Evolutionary conservation across 805 yeast genomes (phyloP), one percentile per base, ranked within the genome.

Genomic region (Candida boidinii): DNA sequence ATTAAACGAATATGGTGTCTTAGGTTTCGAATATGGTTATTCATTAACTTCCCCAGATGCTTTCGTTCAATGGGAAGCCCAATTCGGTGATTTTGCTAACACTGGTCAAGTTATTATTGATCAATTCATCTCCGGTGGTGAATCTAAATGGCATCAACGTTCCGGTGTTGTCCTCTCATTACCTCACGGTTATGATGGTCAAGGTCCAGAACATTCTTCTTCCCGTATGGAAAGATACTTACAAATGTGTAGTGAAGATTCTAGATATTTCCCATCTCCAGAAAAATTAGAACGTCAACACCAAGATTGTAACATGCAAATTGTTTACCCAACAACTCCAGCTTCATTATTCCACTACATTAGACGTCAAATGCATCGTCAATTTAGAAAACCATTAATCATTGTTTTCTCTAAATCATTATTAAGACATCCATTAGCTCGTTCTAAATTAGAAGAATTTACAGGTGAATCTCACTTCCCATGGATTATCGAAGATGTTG

Each of bases 111-210:
- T 92, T 43, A 83, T 92, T 49, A 73, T 85, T 49, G 99, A 92
- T 62, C 98, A 92, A 70, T 92, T 92, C 60, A 75, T 92, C 55
- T 83, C 96, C 28, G 85, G 88, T 56, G 98, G 94, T 60, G 99
- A 92, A 68, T 76, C 88, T 46, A 92, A 92, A 68, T 92, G 99
- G 99, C 83, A 85, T 60, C 98, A 92, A 73, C 83, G 99, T 66
- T 85, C 96, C 11, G 99, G 99, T 59, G 58, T 92, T 39, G 95
- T 92, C 24, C 66, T 92, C 48, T 85, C 96, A 4, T 73, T 92
- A 63, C 99, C 99, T 37, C 99, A 92, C 60, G 99, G 99, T 68
- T 92, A 88, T 61, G 99, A 92, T 60, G 99, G 99, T 46, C 98
- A 92, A 70, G 99, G 99, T 53, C 97, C 99, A 45, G 99, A 92